Evolutionary conservation across 2,329 filamentous ascomycete species (phyloP), one percentile per base, ranked within the genome.

Genomic region (Xylariaceae sp.): DNA sequence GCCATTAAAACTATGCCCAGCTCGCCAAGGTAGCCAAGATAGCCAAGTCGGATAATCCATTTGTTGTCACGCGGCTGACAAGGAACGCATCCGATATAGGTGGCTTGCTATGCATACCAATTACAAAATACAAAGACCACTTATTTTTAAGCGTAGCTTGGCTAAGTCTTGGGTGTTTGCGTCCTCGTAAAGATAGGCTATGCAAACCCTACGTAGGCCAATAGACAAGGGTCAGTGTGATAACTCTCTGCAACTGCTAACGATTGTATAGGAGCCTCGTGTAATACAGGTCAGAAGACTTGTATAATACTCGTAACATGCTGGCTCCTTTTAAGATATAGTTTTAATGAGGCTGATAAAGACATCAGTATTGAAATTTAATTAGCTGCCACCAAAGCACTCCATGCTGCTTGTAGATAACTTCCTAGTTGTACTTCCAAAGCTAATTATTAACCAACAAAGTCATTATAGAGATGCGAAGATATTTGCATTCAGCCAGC

Each of bases 131-230:
- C 35, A 37, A 45, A 45, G 33, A 33, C 26, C 30, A 37, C 46
- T 43, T 44, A 23, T 27, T 39, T 23, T 42, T 42, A 37, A 39
- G 48, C 21, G n/a, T n/a, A 50, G 46, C 53, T 58, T 53, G 53
- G 56, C 55, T 18, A 4, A n/a, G 21, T 40, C 51, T 48, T 58
- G 51, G 46, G 48, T 29, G 48, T 56, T 52, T 52, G 53, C 11
- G 32, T 55, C 39, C 40, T 33, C 32, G 15, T 40, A 26, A 40
- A 52, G 49, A 48, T 54, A 42, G n/a, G 20, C 18, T 42, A 39
- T 54, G 45, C 40, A 49, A 18, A 50, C 15, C 43, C 27, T 24
- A 39, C 44, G 16, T 10, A 18, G 44, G 44, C 55, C 52, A 58
- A 46, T 48, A 37, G 26, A 11, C 36, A 21, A 42, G 39, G 30